Base-by-base conservation (phyloP, 2,329 filamentous ascomycete species). In the Decorospora gaudefroyi region DNA sequence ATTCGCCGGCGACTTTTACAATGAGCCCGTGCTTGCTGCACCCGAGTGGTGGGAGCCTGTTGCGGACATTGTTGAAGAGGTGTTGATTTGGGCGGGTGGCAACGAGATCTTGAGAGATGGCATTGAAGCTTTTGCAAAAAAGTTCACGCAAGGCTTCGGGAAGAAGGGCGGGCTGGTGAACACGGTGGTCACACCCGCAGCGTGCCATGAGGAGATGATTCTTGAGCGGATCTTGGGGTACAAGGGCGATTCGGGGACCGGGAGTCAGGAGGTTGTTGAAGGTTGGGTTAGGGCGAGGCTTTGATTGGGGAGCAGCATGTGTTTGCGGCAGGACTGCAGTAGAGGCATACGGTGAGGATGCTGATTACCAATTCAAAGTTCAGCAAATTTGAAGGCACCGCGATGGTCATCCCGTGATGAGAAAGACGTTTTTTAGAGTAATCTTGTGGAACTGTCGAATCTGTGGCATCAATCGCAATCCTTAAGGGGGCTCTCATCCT, bases 91-190 rank as follows among this genome's bases (percentile, higher is more conserved):
- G 50, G 78, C 71, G 1, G 83, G 82, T 0, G 75, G 70, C 1
- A 74, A 78, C 34, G 82, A 85, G 66, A 69, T 83, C 10, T 49
- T 85, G 17, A 65, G 81, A 22, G 81, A 83, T 51, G 72, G 76
- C 10, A 82, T 85, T 35, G 58, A 73, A 34, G 72, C 75, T 13
- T 76, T 83, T 50, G 72, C 70, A 15, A 61, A 66, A 32, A 78
- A 73, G 42, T 69, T 83, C 17, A 71, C 73, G 52, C 65, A 70
- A 21, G 71, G 71, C 4, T 69, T 69, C 49, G 57, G 64, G 2
- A 47, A 49, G 2, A 55, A 51, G 10, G 64, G 62, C 10, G 64
- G 65, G 6, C 55, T 57, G 13, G 65, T 67, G 4, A 65, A 61
- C 17, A 53, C 67, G 0, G 62, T 75, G 0, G 54, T 74, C 6